phyloP scores from a whole-genome alignment of 768 basidiomycete species.

The Agrocybe praecox region DNA sequence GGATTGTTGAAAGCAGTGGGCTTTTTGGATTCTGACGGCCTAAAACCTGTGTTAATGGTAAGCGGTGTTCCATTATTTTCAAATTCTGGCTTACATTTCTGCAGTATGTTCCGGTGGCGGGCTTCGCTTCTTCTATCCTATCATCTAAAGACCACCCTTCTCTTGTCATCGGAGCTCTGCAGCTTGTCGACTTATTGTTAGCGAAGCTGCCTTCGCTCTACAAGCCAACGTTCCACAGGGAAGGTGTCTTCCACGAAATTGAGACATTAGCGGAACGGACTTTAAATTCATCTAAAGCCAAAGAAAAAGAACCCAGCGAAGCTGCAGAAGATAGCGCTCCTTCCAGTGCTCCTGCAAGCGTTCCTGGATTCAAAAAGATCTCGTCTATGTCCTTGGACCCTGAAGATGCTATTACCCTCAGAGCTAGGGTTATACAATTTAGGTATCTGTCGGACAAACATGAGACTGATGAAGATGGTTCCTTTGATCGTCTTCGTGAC shows the following conservation, averaged over 20 bases:
- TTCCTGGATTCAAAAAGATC: constrained; percentile 71
- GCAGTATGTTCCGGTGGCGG: constrained; percentile 92
- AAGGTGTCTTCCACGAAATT: constrained; percentile 96
- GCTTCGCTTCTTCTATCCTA: constrained; percentile 92
- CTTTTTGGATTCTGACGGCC: constrained; percentile 77
- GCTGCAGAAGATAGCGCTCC: constrained; percentile 32
- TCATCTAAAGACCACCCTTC: constrained; percentile 91
- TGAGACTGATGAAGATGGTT: constrained; percentile 56
- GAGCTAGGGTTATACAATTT: constrained; percentile 89
- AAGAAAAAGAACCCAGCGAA: constrained; percentile 52
- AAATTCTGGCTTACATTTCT: constrained; percentile 13
- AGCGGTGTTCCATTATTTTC: constrained; percentile 24
- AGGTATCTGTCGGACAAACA: constrained; percentile 69
- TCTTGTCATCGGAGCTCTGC: constrained; percentile 85
- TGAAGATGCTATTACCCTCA: constrained; percentile 89
- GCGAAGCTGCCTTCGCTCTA: constrained; percentile 84
- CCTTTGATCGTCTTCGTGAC: constrained; percentile 62
- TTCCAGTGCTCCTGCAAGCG: constrained; percentile 38
- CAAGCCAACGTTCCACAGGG: constrained; percentile 86
- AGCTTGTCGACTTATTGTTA: constrained; percentile 90
- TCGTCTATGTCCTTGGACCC: constrained; percentile 74
- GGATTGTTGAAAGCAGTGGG: constrained; percentile 90
- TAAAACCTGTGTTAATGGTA: constrained; percentile 80
- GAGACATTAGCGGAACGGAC: constrained; percentile 70
- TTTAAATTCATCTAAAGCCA: constrained; percentile 53